Base-by-base conservation (phyloP, 768 basidiomycete genomes). In the Daedaleopsis sinensis region DNA sequence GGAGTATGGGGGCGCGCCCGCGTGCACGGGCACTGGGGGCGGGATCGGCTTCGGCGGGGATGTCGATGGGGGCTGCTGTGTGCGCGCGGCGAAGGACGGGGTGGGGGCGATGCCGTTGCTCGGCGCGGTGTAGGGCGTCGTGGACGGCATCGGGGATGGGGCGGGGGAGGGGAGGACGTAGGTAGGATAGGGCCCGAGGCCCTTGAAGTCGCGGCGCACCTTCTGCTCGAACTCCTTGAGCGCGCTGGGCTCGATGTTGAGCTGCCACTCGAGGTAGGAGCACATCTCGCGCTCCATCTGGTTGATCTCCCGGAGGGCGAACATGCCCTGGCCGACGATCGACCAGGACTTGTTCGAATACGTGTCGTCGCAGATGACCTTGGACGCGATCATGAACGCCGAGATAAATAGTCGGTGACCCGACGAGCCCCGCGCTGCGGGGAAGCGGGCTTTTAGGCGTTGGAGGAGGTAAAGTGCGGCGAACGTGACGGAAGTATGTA, bases 221-320 rank as follows among this genome's bases (percentile, higher is more conserved):
- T 82, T 82, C 0, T 69, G 68, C 67, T 91, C 87, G 68, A 92
- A 92, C 42, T 82, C 84, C 4, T 68, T 64, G 0, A 93, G 76
- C 0, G 86, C 85, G 0, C 78, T 69, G 0, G 86, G 83, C 54
- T 91, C 90, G 54, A 92, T 88, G 46, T 87, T 90, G 8, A 93
- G 78, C 69, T 92, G 89, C 95, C 94, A 98, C 72, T 96, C 95
- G 47, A 99, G 79, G 70, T 98, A 98, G 16, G 85, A 82, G 64
- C 88, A 94, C 89, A 97, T 94, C 76, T 96, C 94, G 23, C 93
- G 79, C 78, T 96, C 94, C 94, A 96, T 95, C 80, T 96, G 94
- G 74, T 97, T 97, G 70, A 97, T 89, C 81, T 96, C 94, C 49
- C 90, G 83, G 8, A 96, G 77, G 1, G 81, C 77, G 68, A 86